phyloP scores from a whole-genome alignment of 1,284 basidiomycete species.

The Entoloma clypeatum region DNA sequence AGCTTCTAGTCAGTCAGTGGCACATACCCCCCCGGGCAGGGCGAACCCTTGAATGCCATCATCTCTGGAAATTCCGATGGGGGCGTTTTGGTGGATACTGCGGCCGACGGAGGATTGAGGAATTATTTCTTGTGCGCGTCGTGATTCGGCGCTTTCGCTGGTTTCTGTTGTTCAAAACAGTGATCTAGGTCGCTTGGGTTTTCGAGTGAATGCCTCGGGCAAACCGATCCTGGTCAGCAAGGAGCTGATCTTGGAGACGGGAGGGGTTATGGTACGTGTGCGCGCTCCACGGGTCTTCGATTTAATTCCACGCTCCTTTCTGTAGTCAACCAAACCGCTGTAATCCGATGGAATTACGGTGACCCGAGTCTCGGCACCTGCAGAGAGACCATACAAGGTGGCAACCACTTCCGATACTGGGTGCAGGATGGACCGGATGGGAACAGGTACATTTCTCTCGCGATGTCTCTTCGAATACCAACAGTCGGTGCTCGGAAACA shows the following conservation, averaged over 20 bases:
- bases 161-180: conserved; percentile 2
- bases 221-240: conserved; percentile 71
- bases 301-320: not conserved
- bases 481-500: conserved; percentile 24
- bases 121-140: conserved; percentile 60
- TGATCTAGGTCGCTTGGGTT: conserved; percentile 48
- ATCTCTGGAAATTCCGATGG: conserved; percentile 79
- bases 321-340: conserved; percentile 71
- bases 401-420: conserved; percentile 92
- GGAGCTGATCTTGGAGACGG: conserved; percentile 85
- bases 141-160: not conserved
- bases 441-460: conserved; percentile 43
- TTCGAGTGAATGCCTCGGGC: conserved; percentile 80
- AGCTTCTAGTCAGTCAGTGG: conserved; percentile 36
- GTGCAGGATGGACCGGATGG: conserved; percentile 63
- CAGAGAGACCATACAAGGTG: conserved; percentile 82
- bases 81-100: conserved; percentile 62
- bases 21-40: conserved; percentile 72
- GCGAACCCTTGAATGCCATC: conserved; percentile 89
- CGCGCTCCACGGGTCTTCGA: not conserved
- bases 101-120: conserved; percentile 67
- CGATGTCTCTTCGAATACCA: conserved; percentile 1
- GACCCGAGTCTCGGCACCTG: conserved; percentile 78
- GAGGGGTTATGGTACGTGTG: conserved; percentile 50
- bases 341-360: conserved; percentile 78